Base-by-base conservation (phyloP, 2,329 filamentous ascomycete genomes). In the Fulvia fulva region DNA sequence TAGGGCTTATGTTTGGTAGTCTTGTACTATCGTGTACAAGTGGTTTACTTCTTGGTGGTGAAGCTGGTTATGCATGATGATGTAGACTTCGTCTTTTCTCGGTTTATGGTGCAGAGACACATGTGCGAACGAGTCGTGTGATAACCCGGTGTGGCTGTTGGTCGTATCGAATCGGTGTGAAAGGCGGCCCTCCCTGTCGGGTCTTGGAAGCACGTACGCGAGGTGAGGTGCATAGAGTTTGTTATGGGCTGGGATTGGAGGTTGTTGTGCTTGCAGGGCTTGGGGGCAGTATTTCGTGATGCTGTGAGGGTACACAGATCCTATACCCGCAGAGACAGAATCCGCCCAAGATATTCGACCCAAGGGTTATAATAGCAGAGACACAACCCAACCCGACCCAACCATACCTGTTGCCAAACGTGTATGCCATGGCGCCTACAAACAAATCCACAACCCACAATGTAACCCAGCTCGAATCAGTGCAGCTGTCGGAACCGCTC, bases 11-110 rank as follows among this genome's bases (percentile, higher is more conserved):
- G 34, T 21, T 55, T 61, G 45, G 41, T 54, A 34, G 46, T 61
- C 6, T 60, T 61, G 52, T 67, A 56, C 58, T 53, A 50, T 37
- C 44, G n/a, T 41, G 37, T 41, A 41, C n/a, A 34, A n/a, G n/a
- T n/a, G n/a, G n/a, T n/a, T n/a, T n/a, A n/a, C n/a, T n/a, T n/a
- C n/a, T n/a, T n/a, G n/a, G n/a, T n/a, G n/a, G n/a, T n/a, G n/a
- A n/a, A n/a, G n/a, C n/a, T n/a, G n/a, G n/a, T n/a, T 19, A 41
- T 41, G 37, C 37, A 41, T 41, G 37, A 41, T 41, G 14, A 19
- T 41, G 37, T n/a, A 41, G 37, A 34, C 2, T 34, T 34, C 16
- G 30, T 34, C 30, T 11, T 14, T 34, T 3, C 37, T 41, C 37
- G 37, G 37, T 2, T n/a, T n/a, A n/a, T 19, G 37, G 19, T 41